These are phyloP conservation scores for Ceratocystis harringtonii DNA, from an alignment of 2,329 filamentous ascomycete species.

Conservation along the genomic window DNA sequence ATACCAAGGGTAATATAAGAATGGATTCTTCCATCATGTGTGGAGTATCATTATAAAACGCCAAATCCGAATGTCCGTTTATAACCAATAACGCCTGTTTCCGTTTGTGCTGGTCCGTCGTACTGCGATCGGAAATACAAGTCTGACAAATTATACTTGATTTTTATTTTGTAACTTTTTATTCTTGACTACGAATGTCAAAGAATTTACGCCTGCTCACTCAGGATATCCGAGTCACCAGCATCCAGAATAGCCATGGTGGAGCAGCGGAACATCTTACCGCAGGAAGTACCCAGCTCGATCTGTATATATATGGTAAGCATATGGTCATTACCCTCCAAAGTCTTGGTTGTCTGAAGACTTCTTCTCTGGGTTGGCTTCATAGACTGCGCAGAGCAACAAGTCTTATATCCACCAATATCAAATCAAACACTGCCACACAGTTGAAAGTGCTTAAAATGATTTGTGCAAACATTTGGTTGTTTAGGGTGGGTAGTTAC, in stretches of 20 bases:
- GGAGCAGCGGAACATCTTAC: slow-evolving; percentile 96
- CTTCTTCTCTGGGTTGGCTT: slow-evolving; percentile 77
- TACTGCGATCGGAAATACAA: slow-evolving; percentile 4
- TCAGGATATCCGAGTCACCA: slow-evolving; percentile 96
- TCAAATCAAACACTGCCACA: not conserved
- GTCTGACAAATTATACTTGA: slow-evolving; percentile 7
- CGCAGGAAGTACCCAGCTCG: slow-evolving; percentile 93
- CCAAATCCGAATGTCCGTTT: slow-evolving; percentile 5
- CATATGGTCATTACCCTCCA: slow-evolving; percentile 57
- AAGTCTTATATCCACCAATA: slow-evolving; percentile 18
- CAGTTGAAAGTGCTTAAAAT: not conserved
- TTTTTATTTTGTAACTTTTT: slow-evolving; percentile 10
- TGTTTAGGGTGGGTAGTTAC: slow-evolving; percentile 31
- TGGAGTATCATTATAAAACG: slow-evolving; percentile 4
- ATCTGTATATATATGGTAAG: slow-evolving; percentile 57
- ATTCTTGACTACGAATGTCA: slow-evolving; percentile 10
- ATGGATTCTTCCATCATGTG: not conserved
- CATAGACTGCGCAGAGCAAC: slow-evolving; percentile 23
- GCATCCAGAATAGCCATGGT: slow-evolving; percentile 96
- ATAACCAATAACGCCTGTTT: slow-evolving; percentile 13
- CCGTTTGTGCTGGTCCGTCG: slow-evolving; percentile 3
- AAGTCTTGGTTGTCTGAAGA: slow-evolving; percentile 50
- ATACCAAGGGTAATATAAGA: not conserved
- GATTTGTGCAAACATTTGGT: not conserved
- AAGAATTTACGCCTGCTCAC: slow-evolving; percentile 38